phyloP scores from a whole-genome alignment of 768 basidiomycete species.

The Russula sp. region DNA sequence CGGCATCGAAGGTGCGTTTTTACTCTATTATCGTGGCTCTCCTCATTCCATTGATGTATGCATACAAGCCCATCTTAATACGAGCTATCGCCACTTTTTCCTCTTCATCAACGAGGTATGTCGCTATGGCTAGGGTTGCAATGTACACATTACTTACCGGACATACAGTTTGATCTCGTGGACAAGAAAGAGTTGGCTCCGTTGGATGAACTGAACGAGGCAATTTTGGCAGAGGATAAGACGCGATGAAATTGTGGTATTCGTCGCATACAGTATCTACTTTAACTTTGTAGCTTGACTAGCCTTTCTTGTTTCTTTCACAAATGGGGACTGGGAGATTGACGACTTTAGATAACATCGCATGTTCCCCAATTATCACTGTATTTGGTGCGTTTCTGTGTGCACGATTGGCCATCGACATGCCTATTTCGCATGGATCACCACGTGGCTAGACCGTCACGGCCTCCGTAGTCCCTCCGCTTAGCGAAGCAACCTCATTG shows the following conservation, averaged over 20 bases:
- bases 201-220: slow-evolving; percentile 91
- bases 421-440: slow-evolving; percentile 7
- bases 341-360: background rate
- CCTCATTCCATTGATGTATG: background rate
- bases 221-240: slow-evolving; percentile 66
- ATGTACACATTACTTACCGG: slow-evolving; percentile 12
- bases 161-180: slow-evolving; percentile 78
- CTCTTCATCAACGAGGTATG: slow-evolving; percentile 91
- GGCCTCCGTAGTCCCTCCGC: no score
- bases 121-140: slow-evolving; percentile 5
- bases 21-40: background rate
- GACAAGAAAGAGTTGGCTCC: slow-evolving; percentile 96
- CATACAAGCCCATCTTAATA: slow-evolving; percentile 87
- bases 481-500: no score
- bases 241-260: slow-evolving; percentile 29
- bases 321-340: background rate
- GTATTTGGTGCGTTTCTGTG: no score
- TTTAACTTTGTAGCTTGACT: slow-evolving; percentile 1
- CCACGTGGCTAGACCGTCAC: background rate
- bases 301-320: background rate
- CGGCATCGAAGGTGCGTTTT: slow-evolving; percentile 84
- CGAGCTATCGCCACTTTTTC: slow-evolving; percentile 97
- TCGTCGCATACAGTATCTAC: background rate
- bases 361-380: background rate
- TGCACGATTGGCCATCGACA: slow-evolving; percentile 1